A percentile compares a stretch with the other conserved stretches of the same genome.
Conservation (phyloP, 23 red algal species). For the Agarophyton chilense region DNA sequence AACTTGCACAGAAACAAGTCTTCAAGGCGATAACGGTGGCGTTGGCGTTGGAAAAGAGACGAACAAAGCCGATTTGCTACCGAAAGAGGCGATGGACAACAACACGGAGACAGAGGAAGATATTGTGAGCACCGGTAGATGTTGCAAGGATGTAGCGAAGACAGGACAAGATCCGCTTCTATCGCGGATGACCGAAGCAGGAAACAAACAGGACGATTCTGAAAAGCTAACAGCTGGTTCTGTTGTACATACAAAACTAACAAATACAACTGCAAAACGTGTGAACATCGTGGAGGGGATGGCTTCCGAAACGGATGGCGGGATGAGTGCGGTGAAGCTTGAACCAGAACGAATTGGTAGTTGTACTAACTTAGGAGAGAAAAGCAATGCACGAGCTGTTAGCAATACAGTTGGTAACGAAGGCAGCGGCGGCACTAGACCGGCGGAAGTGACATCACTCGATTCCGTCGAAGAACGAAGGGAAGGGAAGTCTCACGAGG, state of each 20-base stretch:
- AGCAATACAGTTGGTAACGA: not conserved
- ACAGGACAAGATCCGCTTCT: not conserved
- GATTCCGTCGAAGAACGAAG: not conserved
- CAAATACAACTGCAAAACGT: not conserved
- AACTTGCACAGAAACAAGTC: not conserved
- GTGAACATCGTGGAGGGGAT: not conserved
- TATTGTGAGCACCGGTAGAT: not conserved
- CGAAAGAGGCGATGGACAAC: not conserved
- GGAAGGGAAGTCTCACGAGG: not conserved
- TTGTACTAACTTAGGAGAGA: not conserved
- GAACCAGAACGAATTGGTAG: not conserved
- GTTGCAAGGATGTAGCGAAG: not conserved
- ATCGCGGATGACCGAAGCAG: not conserved
- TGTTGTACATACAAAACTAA: constrained; percentile 21
- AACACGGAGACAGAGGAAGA: not conserved
- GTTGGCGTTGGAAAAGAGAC: not conserved
- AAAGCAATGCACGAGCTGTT: not conserved
- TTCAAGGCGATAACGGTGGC: not conserved
- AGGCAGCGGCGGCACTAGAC: not conserved
- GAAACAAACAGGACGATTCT: not conserved
- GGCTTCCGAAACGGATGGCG: not conserved
- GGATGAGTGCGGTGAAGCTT: not conserved
- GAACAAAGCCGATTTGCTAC: not conserved
- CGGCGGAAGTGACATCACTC: not conserved
- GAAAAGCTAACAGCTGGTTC: not conserved